A percentile compares a stretch with the other conserved stretches of the same genome.
These are phyloP conservation scores for Lodderomyces elongisporus DNA, from an alignment of 1,139 yeast genomes.

Conservation along the genomic window DNA sequence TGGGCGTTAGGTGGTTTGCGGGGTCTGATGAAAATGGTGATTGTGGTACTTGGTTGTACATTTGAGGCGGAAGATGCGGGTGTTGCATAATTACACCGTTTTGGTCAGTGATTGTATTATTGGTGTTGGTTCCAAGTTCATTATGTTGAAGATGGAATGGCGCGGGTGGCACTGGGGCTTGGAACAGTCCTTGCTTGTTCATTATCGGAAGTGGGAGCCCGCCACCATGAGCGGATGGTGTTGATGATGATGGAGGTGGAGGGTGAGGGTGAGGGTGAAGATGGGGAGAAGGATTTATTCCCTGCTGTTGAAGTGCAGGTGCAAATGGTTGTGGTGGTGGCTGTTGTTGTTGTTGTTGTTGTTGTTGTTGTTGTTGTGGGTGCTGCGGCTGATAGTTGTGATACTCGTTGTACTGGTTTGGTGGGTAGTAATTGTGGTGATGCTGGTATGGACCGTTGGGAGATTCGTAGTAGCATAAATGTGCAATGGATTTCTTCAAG, in stretches of 20 bases:
- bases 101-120: no score
- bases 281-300: no score
- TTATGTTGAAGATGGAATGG: background rate
- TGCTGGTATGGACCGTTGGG: constrained; percentile 1
- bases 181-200: no score
- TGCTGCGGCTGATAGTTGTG: no score
- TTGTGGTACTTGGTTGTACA: constrained; percentile 2
- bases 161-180: constrained; percentile 2
- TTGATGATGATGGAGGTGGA: constrained; percentile 3
- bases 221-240: no score
- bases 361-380: no score
- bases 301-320: no score
- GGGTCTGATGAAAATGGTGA: constrained; percentile 5
- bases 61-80: constrained; percentile 6
- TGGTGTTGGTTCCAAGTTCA: background rate
- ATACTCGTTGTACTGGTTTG: constrained; percentile 1
- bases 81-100: constrained; percentile 2
- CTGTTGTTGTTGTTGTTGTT: no score
- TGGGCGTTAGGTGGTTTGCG: constrained; percentile 2
- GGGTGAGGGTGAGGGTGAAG: constrained; percentile 4
- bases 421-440: constrained; percentile 1
- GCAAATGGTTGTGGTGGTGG: background rate
- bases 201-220: constrained; percentile 2
- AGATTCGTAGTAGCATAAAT: constrained; percentile 57
- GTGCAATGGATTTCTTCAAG: constrained; percentile 67